Conservation (phyloP, 1,139 yeast genomes). For the Candida pseudoviswanathii region DNA sequence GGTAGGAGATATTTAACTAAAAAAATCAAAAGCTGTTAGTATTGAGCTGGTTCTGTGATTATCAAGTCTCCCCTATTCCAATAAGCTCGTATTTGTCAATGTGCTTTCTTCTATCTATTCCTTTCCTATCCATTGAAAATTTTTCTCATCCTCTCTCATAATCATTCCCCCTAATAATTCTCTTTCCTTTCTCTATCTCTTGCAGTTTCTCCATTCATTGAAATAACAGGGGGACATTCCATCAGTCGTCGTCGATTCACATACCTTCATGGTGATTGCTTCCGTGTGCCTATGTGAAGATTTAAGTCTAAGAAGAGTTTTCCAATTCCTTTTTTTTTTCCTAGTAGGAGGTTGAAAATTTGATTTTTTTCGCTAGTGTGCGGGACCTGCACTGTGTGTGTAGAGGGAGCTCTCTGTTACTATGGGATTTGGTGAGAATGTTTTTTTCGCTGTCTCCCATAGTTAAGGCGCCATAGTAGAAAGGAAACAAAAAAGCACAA, state of each 20-base stretch:
- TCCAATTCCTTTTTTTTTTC: conserved; percentile 4
- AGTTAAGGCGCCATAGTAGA: neutral
- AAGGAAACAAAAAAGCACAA: neutral
- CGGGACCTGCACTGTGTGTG: neutral
- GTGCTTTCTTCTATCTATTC: too few species aligned
- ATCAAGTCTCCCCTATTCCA: neutral
- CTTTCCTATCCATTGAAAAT: neutral
- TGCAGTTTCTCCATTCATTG: neutral
- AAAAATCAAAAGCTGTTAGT: conserved; percentile 22
- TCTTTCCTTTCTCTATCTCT: neutral
- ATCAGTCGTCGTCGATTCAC: conserved; percentile 5
- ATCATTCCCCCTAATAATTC: neutral
- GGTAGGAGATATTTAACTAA: conserved; percentile 98
- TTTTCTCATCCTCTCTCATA: neutral
- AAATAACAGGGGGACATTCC: neutral
- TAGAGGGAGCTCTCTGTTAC: neutral
- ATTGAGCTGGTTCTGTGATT: neutral
- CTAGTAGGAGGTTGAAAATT: conserved; percentile 1
- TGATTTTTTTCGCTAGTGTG: conserved; percentile 5
- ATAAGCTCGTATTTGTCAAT: neutral
- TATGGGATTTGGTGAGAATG: neutral
- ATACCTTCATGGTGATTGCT: conserved; percentile 15
- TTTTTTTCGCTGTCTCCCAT: neutral
- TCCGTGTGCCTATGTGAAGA: conserved; percentile 12
- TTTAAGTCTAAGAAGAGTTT: conserved; percentile 10